A percentile compares a stretch with the other conserved stretches of the same genome.
Evolutionary conservation across 495 filamentous ascomycete species (phyloP).

Genomic region (Penicillium crystallinum): DNA sequence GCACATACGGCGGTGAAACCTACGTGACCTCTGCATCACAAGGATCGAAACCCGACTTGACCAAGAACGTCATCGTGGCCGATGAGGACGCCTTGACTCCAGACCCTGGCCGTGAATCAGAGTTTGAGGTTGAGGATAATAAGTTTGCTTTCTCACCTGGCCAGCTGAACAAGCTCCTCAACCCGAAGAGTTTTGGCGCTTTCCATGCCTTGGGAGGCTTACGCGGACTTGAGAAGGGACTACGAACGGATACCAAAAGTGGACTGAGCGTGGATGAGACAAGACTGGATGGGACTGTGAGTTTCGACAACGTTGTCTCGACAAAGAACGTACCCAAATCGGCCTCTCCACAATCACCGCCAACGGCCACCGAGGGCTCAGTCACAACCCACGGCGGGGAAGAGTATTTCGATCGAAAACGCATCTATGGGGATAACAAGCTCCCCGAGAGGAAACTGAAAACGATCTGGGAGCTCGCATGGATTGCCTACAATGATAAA

Average conservation of each 20-base stretch:
- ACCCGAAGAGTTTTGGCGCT: constrained; percentile 74
- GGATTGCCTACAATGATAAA: constrained; percentile 82
- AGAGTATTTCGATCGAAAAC: constrained; percentile 55
- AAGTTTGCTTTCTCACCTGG: constrained; percentile 79
- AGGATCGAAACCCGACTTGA: constrained; percentile 29
- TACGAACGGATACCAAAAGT: constrained; percentile 60
- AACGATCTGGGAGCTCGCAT: constrained; percentile 65
- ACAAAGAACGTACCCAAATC: constrained; percentile 27
- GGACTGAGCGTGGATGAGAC: constrained; percentile 76
- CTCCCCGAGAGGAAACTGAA: constrained; percentile 70
- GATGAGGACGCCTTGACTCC: constrained; percentile 61
- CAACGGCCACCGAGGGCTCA: constrained; percentile 22
- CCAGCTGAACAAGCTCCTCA: constrained; percentile 70
- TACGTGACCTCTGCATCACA: constrained; percentile 35
- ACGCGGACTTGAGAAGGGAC: constrained; percentile 66
- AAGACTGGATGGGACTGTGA: constrained; percentile 54
- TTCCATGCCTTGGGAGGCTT: constrained; percentile 78
- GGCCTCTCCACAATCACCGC: constrained; percentile 24
- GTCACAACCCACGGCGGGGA: constrained; percentile 26
- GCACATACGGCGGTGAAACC: constrained; percentile 50
- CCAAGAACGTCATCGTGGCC: constrained; percentile 38
- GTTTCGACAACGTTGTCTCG: constrained; percentile 58
- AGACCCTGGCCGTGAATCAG: constrained; percentile 63
- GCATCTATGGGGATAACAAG: constrained; percentile 64
- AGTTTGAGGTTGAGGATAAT: constrained; percentile 72